phyloP scores from a whole-genome alignment of 805 yeast genomes.

The Yarrowia sp. region DNA sequence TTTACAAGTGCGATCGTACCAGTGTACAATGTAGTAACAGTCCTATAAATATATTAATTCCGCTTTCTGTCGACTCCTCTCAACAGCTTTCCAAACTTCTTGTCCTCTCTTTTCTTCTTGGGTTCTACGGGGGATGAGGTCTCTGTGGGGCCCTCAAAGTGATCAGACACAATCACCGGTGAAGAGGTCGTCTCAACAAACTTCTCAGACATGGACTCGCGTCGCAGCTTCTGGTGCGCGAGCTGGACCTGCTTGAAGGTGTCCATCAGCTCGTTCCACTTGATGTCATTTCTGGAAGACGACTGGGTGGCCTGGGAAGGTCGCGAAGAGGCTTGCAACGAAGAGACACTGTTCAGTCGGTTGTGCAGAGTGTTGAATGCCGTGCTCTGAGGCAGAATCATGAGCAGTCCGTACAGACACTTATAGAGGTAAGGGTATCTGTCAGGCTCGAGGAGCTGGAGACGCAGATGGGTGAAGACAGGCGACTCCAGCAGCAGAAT shows the following conservation, averaged over 20 bases:
- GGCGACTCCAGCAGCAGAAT: conserved; percentile 92
- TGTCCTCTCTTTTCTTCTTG: background rate
- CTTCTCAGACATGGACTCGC: conserved; percentile 18
- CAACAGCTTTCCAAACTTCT: conserved; percentile 17
- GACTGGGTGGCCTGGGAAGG: conserved; percentile 28
- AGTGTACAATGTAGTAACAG: background rate
- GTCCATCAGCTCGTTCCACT: conserved; percentile 48
- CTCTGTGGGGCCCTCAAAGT: conserved; percentile 10
- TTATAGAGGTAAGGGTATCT: conserved; percentile 77
- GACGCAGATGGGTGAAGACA: conserved; percentile 78
- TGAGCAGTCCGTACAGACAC: conserved; percentile 84
- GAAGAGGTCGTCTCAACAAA: conserved; percentile 15
- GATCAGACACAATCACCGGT: background rate
- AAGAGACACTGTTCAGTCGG: conserved; percentile 59
- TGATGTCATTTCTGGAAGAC: conserved; percentile 35
- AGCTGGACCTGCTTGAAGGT: conserved; percentile 50
- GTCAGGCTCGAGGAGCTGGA: conserved; percentile 87
- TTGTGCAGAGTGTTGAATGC: conserved; percentile 82
- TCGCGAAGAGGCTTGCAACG: conserved; percentile 36
- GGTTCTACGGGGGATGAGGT: background rate
- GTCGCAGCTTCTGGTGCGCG: conserved; percentile 12
- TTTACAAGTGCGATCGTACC: background rate
- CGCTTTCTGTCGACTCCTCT: conserved; percentile 15
- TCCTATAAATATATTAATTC: background rate
- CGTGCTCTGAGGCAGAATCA: conserved; percentile 91